Evolutionary conservation across 495 filamentous ascomycete genomes (phyloP).

Genomic region (Aspergillus diversus): DNA sequence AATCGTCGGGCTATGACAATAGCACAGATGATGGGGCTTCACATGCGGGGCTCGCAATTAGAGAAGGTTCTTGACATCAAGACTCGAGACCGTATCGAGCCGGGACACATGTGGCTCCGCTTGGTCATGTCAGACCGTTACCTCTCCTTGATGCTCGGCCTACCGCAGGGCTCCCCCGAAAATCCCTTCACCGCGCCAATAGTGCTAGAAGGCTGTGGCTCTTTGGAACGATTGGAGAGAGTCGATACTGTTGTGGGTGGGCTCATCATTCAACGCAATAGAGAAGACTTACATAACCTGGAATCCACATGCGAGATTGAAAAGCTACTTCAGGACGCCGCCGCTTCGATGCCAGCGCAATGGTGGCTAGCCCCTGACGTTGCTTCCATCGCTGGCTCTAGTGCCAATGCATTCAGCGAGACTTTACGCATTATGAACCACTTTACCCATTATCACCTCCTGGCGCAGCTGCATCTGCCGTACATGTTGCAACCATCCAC

Average conservation of each 20-base stretch:
- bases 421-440: constrained; percentile 36
- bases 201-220: constrained; percentile 15
- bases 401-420: constrained; percentile 19
- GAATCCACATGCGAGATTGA: constrained; percentile 44
- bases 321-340: constrained; percentile 42
- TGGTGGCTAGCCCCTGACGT: constrained; percentile 41
- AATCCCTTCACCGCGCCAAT: constrained; percentile 24
- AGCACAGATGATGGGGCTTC: constrained; percentile 17
- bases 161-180: constrained; percentile 45
- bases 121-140: constrained; percentile 43
- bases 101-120: constrained; percentile 33
- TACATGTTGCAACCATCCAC: constrained; percentile 26
- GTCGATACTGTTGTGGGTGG: neutral
- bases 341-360: constrained; percentile 28
- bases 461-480: constrained; percentile 36
- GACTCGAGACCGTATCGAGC: constrained; percentile 19
- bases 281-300: neutral
- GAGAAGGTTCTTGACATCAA: constrained; percentile 22
- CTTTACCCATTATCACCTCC: constrained; percentile 45
- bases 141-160: constrained; percentile 51
- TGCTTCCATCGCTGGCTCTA: neutral
- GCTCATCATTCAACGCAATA: neutral
- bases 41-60: neutral
- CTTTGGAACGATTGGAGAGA: neutral
- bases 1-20: constrained; percentile 37